A percentile compares a stretch with the other conserved stretches of the same genome.
Evolutionary conservation across 2,329 filamentous ascomycete genomes (phyloP).

Genomic region (Talaromyces verruculosus): DNA sequence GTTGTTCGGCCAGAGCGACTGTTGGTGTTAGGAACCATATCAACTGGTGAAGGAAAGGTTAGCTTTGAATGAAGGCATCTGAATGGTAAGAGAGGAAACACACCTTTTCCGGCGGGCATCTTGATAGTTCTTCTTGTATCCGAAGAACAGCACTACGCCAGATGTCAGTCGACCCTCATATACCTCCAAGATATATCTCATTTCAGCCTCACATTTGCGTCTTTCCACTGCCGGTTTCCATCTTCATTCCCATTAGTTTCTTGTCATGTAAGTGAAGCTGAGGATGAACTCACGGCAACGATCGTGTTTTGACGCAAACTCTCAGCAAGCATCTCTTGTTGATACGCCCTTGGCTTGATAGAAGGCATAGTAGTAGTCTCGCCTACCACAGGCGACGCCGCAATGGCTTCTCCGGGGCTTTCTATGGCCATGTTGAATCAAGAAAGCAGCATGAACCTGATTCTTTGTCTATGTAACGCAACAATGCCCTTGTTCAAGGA

Average conservation of each 20-base stretch:
- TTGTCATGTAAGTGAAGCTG: not conserved
- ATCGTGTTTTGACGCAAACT: constrained; percentile 70
- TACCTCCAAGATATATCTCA: not conserved
- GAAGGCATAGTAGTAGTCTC: not conserved
- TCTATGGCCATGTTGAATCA: constrained; percentile 12
- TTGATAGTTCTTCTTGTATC: constrained; percentile 64
- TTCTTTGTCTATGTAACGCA: not conserved
- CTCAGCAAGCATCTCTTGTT: constrained; percentile 72
- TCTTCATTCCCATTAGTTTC: constrained; percentile 49
- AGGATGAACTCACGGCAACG: constrained; percentile 57
- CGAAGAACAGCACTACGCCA: constrained; percentile 62
- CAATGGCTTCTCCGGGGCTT: not conserved
- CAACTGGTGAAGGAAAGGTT: constrained; percentile 29
- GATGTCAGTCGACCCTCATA: not conserved
- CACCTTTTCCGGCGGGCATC: constrained; percentile 56
- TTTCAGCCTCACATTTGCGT: constrained; percentile 65
- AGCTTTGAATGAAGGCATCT: not conserved
- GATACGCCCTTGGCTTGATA: constrained; percentile 57
- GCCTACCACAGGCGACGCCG: not conserved
- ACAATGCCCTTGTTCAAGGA: not conserved
- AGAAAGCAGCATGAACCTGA: not conserved
- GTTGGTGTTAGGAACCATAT: constrained; percentile 76
- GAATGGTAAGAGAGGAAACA: constrained; percentile 13
- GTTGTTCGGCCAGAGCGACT: constrained; percentile 66
- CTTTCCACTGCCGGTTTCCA: constrained; percentile 79